Base-by-base conservation (phyloP, 1,139 yeast genomes). In the Suhomyces bolitotheri region DNA sequence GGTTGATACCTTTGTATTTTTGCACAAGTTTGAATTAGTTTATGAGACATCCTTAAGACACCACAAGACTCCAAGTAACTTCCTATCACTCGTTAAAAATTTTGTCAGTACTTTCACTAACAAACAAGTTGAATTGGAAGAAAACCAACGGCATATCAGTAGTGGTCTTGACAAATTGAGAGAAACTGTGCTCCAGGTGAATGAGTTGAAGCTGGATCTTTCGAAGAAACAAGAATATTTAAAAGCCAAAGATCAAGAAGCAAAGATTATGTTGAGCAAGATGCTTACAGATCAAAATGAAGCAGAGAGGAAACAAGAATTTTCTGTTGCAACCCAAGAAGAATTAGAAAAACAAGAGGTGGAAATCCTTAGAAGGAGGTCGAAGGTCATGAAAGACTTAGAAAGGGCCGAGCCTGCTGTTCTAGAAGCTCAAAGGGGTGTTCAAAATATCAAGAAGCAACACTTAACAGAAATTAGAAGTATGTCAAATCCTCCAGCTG, bases 251-350 rank as follows among this genome's bases (percentile, higher is more conserved):
- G 87, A 84, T 43, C 52, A 56, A 12, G 86, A 83, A 46, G 96
- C 97, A 0, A 74, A 78, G 41, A 60, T 63, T 14, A 85, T 87
- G 73, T 70, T 92, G 34, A 78, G 81, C 47, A 77, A 70, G 35
- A 87, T 92, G 87, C 71, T 92, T n/a, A 64, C 73, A 0, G 95
- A 88, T 34, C 97, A 92, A 53, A 89, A 87, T 53, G 96, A 89
- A 51, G 94, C 97, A 0, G 97, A 92, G 56, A 66, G 96, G 41
- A 87, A 84, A 46, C 86, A 84, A 41, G 96, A 85, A 43, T 90
- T 95, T 12, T 87, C 96, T 0, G 66, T 85, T 9, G 83, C 79
- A 31, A 84, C 92, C 7, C 89, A 84, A 49, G 75, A 71, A 22
- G 83, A 87, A 10, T 66, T 90, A 29, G 79, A 73, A 25, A 68